phyloP scores from a whole-genome alignment of 2,329 filamentous ascomycete genomes.

The Albifimbria verrucaria region DNA sequence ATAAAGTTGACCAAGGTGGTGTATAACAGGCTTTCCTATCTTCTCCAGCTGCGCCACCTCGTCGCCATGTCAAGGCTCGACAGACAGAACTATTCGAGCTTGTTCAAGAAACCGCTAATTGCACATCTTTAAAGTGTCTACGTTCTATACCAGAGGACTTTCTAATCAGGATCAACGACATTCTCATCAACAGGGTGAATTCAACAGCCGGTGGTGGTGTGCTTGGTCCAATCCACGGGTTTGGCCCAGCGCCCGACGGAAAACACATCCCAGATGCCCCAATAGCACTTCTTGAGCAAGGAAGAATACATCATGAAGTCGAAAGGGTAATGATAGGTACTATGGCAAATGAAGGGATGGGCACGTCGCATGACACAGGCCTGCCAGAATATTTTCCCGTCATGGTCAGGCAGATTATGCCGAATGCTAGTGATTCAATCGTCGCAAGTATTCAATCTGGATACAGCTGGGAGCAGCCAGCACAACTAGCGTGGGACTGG shows the following conservation, averaged over 20 bases:
- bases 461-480: conserved; percentile 7
- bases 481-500: conserved; percentile 18
- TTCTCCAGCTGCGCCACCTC: conserved; percentile 8
- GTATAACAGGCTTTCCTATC: conserved; percentile 7
- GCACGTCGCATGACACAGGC: conserved; percentile 8
- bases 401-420: conserved; percentile 10
- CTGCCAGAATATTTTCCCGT: conserved; percentile 9
- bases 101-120: conserved; percentile 8
- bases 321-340: conserved; percentile 10
- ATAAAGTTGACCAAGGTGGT: too few relatives aligned
- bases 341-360: conserved; percentile 11
- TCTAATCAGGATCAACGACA: conserved; percentile 8
- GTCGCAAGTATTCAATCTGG: conserved; percentile 6
- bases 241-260: conserved; percentile 14
- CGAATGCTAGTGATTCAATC: conserved; percentile 8
- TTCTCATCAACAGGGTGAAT: conserved; percentile 12
- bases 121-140: conserved; percentile 7
- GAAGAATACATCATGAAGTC: conserved; percentile 5
- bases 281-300: conserved; percentile 5
- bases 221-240: conserved; percentile 14
- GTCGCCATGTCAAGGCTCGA: conserved; percentile 7
- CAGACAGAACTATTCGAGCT: conserved; percentile 8
- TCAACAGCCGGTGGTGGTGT: conserved; percentile 14
- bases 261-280: conserved; percentile 12
- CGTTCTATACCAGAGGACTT: conserved; percentile 7